phyloP scores from a whole-genome alignment of 805 yeast species.

The Wickerhamiella dianesei region DNA sequence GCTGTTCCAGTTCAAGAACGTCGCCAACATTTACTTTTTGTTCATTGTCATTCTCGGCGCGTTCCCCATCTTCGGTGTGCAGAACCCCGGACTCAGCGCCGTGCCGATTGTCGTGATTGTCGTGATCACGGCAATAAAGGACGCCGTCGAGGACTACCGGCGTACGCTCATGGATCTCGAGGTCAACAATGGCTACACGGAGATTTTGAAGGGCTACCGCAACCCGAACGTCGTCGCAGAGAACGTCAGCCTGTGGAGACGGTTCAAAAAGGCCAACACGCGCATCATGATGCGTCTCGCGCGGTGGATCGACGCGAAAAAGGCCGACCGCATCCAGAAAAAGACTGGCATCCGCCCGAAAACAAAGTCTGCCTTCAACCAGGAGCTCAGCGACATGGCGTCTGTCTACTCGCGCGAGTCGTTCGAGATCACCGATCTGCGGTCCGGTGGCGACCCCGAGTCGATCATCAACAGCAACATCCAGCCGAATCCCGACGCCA shows the following conservation, averaged over 20 bases:
- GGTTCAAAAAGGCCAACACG: constrained; percentile 41
- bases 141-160: constrained; percentile 64
- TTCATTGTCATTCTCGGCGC: constrained; percentile 63
- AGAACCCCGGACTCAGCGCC: constrained; percentile 58
- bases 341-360: constrained; percentile 17
- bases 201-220: constrained; percentile 36
- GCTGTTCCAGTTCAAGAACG: constrained; percentile 63
- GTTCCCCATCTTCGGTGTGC: constrained; percentile 60
- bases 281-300: constrained; percentile 6
- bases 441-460: constrained; percentile 13
- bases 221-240: constrained; percentile 48
- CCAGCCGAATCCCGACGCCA: constrained; percentile 25
- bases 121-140: constrained; percentile 57
- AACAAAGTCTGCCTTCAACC: constrained; percentile 11
- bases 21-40: constrained; percentile 83
- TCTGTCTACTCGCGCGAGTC: constrained; percentile 16
- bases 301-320: constrained; percentile 10
- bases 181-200: constrained; percentile 52
- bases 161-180: constrained; percentile 52
- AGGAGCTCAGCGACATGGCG: constrained; percentile 15
- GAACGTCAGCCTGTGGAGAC: constrained; percentile 50
- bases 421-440: constrained; percentile 14
- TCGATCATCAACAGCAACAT: constrained; percentile 21
- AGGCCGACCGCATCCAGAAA: constrained; percentile 15
- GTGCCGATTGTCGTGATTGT: constrained; percentile 75